Conservation (phyloP, 371 early-diverging fungal genomes). For the Zancudomyces culisetae region DNA sequence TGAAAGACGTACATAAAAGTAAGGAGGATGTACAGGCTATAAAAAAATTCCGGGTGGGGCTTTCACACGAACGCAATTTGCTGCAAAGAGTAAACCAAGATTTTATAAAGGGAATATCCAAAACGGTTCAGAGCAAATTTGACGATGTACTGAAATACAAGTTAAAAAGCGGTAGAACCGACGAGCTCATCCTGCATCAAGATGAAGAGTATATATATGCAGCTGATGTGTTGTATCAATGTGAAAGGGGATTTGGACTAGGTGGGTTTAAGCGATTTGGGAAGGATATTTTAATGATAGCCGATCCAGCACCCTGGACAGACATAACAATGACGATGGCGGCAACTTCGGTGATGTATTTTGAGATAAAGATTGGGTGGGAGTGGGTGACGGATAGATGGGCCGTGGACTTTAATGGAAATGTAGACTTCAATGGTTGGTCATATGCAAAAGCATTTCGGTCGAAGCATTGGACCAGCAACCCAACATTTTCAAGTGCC, state of each 20-base stretch:
- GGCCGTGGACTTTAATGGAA: slow-evolving; percentile 23
- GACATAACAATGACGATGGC: slow-evolving; percentile 16
- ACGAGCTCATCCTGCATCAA: too few relatives aligned
- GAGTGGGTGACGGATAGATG: slow-evolving; percentile 22
- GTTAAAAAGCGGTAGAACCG: too few relatives aligned
- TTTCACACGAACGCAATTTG: too few relatives aligned
- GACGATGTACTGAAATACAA: too few relatives aligned
- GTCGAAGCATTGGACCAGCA: background rate
- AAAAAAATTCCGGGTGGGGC: too few relatives aligned
- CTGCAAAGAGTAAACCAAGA: too few relatives aligned
- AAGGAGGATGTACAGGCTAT: too few relatives aligned
- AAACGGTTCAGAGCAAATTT: too few relatives aligned
- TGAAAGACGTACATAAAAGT: too few relatives aligned
- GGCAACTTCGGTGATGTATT: slow-evolving; percentile 18
- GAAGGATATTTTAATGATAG: slow-evolving; percentile 7
- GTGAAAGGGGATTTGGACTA: background rate
- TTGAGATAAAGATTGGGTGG: slow-evolving; percentile 23
- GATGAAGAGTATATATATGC: background rate
- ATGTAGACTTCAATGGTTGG: slow-evolving; percentile 24
- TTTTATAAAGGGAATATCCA: too few relatives aligned
- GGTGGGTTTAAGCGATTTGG: background rate
- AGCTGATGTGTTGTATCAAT: background rate
- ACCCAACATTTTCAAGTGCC: background rate
- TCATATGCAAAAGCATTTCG: slow-evolving; percentile 17
- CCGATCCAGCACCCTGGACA: slow-evolving; percentile 23